Conservation (phyloP, 2,329 filamentous ascomycete species). For the Trichoderma aggressivum region DNA sequence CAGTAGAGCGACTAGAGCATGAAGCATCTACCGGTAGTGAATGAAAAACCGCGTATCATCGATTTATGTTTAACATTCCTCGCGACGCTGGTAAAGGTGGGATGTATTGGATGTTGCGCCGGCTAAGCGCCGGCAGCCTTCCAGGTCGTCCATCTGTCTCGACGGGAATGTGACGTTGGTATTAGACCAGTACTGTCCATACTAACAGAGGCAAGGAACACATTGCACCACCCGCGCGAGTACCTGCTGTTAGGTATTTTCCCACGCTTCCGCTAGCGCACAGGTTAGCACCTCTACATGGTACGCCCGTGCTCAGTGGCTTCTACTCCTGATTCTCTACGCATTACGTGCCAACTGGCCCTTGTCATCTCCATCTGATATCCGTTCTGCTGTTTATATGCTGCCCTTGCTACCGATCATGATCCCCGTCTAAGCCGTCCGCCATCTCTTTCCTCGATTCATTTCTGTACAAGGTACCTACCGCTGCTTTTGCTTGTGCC, state of each 20-base stretch:
- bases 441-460: constrained; percentile 14
- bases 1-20: not conserved
- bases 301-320: constrained; percentile 13
- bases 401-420: constrained; percentile 23
- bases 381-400: constrained; percentile 20
- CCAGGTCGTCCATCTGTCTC: not conserved
- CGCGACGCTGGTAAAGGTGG: not conserved
- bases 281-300: not conserved
- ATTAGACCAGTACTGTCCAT: not conserved
- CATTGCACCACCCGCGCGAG: constrained; percentile 17
- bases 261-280: constrained; percentile 14
- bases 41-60: not conserved
- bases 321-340: constrained; percentile 14
- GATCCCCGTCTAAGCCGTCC: constrained; percentile 17
- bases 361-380: constrained; percentile 15
- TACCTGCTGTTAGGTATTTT: not conserved
- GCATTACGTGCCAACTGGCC: constrained; percentile 18
- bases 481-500: not conserved
- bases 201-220: constrained; percentile 15
- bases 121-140: constrained; percentile 10
- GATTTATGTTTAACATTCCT: not conserved
- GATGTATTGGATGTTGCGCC: constrained; percentile 1
- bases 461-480: constrained; percentile 22
- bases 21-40: not conserved
- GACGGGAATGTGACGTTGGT: constrained; percentile 16